Evolutionary conservation across 1,139 yeast species (phyloP), one percentile per base, ranked within the genome.

Genomic region (Suhomyces taliae): DNA sequence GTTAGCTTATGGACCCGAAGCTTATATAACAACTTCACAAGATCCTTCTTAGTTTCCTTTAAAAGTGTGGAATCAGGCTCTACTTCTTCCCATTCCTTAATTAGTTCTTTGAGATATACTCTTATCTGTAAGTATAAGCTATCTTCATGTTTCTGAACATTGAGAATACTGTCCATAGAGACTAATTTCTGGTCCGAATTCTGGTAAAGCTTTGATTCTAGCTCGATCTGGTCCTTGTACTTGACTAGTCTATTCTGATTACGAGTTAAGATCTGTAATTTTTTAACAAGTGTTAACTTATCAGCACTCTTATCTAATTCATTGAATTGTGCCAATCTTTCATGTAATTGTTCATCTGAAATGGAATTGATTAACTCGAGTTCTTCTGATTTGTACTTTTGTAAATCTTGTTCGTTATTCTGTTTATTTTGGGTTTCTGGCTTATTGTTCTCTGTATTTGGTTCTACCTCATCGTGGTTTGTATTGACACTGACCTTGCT

Each of bases 11-110:
- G 61, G 41, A 76, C 72, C 7, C 93, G 72, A 19, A 90, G 70
- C 52, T 77, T 74, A 43, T 82, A 79, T 34, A 90, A 66, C 36
- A 90, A 65, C 27, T 85, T 82, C 34, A 84, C 79, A 39, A 89
- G 59, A 54, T 83, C 81, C 44, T 66, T 66, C 58, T 84, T 83
- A 1, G 95, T 84, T 49, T 87, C 88, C 11, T 52, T 48, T 4
- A 79, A 60, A 7, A 78, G 41, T 2, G 37, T 14, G n/a, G 35
- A 44, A 6, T 45, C 43, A 6, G 27, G 39, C 12, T 51, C 45
- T 7, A 41, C 48, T n/a, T 43, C 46, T 6, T 48, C 43, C 89
- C 88, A 83, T 45, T 66, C 56, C 2, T 54, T 44, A 2, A 84
- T 55, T 14, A 82, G 41, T 8, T 63, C 56, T 56, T 82, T 83